phyloP scores from a whole-genome alignment of 1,284 basidiomycete genomes.

The Vanrija humicola region DNA sequence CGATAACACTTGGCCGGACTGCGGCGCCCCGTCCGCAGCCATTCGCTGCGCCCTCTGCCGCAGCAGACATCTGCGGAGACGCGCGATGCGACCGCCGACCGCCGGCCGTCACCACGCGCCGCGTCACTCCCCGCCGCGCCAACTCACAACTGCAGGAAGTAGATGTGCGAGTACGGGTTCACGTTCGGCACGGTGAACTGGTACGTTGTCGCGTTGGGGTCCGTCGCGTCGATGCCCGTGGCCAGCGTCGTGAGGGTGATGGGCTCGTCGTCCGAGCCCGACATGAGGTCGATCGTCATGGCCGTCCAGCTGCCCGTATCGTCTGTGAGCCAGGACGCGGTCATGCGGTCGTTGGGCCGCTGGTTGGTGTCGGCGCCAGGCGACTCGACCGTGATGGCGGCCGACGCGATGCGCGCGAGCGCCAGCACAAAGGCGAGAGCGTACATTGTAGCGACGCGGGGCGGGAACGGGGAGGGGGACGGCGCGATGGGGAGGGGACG shows the following conservation, averaged over 20 bases:
- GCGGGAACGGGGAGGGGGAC: no score
- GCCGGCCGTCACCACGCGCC: no score
- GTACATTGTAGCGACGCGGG: constrained; percentile 3
- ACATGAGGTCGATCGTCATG: constrained; percentile 46
- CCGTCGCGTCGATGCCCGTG: constrained; percentile 36
- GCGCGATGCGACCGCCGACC: no score
- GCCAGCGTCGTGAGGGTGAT: constrained; percentile 25
- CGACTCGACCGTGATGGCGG: constrained; percentile 46
- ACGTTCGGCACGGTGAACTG: constrained; percentile 41
- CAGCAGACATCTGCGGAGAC: no score
- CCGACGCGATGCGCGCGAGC: constrained; percentile 1
- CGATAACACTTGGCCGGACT: no score
- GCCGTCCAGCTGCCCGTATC: constrained; percentile 47
- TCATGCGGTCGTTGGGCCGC: constrained; percentile 35
- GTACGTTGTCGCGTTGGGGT: constrained; percentile 26
- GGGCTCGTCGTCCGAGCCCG: constrained; percentile 40
- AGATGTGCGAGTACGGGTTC: constrained; percentile 47
- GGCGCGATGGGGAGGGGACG: no score
- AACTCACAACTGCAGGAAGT: constrained; percentile 49
- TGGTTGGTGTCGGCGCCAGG: constrained; percentile 40
- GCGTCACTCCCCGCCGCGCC: no score
- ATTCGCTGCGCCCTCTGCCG: not conserved
- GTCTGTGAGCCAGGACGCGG: constrained; percentile 45
- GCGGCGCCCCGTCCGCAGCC: not conserved
- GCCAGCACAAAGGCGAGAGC: constrained; percentile 6